Base-by-base conservation (phyloP, 306 rosid species). In the Cotoneaster glaucophyllus region DNA sequence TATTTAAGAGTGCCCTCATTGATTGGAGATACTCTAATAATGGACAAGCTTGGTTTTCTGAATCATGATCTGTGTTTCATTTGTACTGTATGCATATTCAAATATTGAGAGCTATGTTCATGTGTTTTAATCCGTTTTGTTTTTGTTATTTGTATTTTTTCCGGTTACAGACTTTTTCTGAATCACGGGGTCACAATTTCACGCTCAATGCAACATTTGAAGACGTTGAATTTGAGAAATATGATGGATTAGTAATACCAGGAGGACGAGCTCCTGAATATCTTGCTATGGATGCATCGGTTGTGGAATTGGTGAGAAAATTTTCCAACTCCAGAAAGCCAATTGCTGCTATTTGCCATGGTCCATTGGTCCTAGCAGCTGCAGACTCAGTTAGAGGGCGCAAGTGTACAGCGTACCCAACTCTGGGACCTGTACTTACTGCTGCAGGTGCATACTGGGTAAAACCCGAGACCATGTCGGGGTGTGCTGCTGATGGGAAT, bases 201-300 rank as follows among this genome's bases (percentile, higher is more conserved):
- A 37, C 77, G 9, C 87, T 95, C 76, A 95, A 92, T 81, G 96
- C 98, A 19, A 90, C 90, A 3, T 92, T 88, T 78, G 90, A 92
- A 78, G 98, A 89, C 37, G 67, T 89, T 70, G 86, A 89, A 61
- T 78, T 64, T 12, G 43, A 77, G 59, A 86, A 64, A 41, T 92
- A 92, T 75, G 97, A 95, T 76, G 98, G 98, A 56, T 65, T 95
- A 84, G 69, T 89, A 80, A 68, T 95, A n/a, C 91, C 97, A 0
- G 97, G 98, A 62, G 98, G 96, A 63, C 86, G 97, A 74, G 91
- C 98, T 25, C 96, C 98, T 2, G 97, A 95, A 73, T 89, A 92
- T 84, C 96, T 92, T 32, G 96, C 96, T 74, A 48, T 82, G 58
- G 64, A 85, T 78, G 82, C 85, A 48, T 48, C 77, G 11, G 97